Base-by-base conservation (phyloP, 148 eudicot species). In the Spergularia marina region DNA sequence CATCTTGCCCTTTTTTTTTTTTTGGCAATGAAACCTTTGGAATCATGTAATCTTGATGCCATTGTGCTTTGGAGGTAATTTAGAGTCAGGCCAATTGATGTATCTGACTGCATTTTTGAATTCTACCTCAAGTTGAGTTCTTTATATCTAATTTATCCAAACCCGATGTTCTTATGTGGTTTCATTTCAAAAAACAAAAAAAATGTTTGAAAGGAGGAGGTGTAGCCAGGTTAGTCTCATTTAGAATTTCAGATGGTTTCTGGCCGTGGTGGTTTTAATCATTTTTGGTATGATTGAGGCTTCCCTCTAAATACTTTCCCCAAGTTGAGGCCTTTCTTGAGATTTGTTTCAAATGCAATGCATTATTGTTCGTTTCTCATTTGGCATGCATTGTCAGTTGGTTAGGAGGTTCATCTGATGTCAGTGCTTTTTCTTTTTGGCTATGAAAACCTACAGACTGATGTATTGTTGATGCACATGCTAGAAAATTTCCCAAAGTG, bases 61-160 rank as follows among this genome's bases (percentile, higher is more conserved):
- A 30, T 65, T 15, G 49, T 65, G 51, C 68, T 36, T 5, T 65
- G 51, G 16, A 20, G 15, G 11, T 36, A 40, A 39, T 65, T 65
- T 39, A 65, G 68, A 65, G 20, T 65, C 9, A 55, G 70, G 1
- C 8, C 21, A 40, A 4, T 40, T 39, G 23, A 66, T 68, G 55
- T 8, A 47, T 49, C 7, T 64, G 49, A 64, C 14, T 68, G 36
- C 36, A 18, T 18, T 30, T 68, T 68, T 51, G 56, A 51, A 68
- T 47, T 68, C 55, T 68, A 49, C 71, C 56, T 68, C 34, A 67
- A 44, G 4, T 67, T 63, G 67, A 63, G 67, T 63, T 63, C 6
- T 63, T 63, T 12, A 25, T 6, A 58, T 58, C 34, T 21, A 17
- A 30, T 63, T 63, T n/a, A 63, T 63, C 67, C 41, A 14, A 63